Evolutionary conservation across 805 yeast species (phyloP), one percentile per base, ranked within the genome.

Genomic region (Ascoidea rubescens): DNA sequence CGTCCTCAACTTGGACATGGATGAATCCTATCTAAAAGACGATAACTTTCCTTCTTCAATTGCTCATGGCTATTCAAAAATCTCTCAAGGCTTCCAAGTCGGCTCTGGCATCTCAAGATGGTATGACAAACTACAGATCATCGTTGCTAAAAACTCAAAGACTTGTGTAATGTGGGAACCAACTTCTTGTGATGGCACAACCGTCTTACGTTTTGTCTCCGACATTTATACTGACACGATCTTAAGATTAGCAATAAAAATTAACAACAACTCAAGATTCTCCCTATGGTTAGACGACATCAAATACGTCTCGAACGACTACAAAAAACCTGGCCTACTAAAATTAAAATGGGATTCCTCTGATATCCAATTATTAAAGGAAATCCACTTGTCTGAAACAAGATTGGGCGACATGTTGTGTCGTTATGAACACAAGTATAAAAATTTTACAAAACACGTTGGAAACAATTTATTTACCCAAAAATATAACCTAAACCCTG

Each of bases 91-190:
- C 57, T 79, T 86, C 51, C 96, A 89, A 67, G 81, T 84, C 10
- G 97, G 97, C 46, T 86, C 96, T 1, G 88, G 96, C 70, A 84
- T 91, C 32, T 88, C 91, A 58, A 72, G 97, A 64, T 89, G 96
- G 96, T 89, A 87, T 63, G 97, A 87, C 67, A 87, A 87, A 67
- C 69, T 89, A 58, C 96, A 89, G 65, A 71, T 89, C 54, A 82
- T 89, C 47, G 80, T 89, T 45, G 87, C 96, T 1, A 78, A 78
- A 59, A 89, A 87, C 64, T 87, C 95, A 5, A 82, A 84, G 62
- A 95, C 93, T 5, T 95, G 96, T 45, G 84, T 89, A 54, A 85
- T 89, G 62, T 89, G 93, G 74, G 97, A 89, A 62, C 78, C 90
- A 71, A 69, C 95, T 8, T 93, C 95, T 53, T 93, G 88, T 48